Percentiles rank a stretch among this genome's conserved stretches.
phyloP scores from a whole-genome alignment of 768 basidiomycete genomes.

The Rhizopogon vulgaris region DNA sequence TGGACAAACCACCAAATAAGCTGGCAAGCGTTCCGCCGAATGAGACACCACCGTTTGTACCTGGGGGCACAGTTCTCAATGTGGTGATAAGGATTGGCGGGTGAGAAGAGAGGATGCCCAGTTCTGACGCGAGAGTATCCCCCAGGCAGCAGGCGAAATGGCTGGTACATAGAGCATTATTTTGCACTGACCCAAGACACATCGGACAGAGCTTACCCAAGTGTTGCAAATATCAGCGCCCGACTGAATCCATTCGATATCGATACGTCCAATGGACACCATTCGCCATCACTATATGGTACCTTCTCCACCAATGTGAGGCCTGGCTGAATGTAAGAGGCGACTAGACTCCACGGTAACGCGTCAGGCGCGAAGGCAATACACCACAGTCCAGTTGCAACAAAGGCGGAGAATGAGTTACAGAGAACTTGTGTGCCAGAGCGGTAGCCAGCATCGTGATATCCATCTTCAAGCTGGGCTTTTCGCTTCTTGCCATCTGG shows the following conservation, averaged over 20 bases:
- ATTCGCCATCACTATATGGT: slow-evolving; percentile 22
- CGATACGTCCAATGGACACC: slow-evolving; percentile 56
- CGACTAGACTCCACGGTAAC: slow-evolving; percentile 29
- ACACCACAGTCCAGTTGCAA: slow-evolving; percentile 62
- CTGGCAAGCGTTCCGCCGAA: slow-evolving; percentile 70
- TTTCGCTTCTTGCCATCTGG: slow-evolving; percentile 73
- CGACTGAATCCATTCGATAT: slow-evolving; percentile 51
- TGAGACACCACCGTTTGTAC: slow-evolving; percentile 89
- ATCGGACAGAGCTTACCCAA: slow-evolving; percentile 48
- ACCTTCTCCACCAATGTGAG: slow-evolving; percentile 12
- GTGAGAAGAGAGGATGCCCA: slow-evolving; percentile 75
- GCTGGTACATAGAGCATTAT: slow-evolving; percentile 29
- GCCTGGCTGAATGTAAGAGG: slow-evolving; percentile 9
- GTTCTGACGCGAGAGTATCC: slow-evolving; percentile 89
- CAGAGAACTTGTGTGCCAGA: slow-evolving; percentile 76
- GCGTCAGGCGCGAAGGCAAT: slow-evolving; percentile 43
- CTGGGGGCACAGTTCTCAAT: slow-evolving; percentile 66
- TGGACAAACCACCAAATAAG: slow-evolving; percentile 61
- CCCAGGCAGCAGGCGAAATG: slow-evolving; percentile 88
- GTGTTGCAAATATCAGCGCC: slow-evolving; percentile 50
- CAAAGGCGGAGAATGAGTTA: slow-evolving; percentile 64
- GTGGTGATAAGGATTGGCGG: slow-evolving; percentile 78
- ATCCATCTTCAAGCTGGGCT: slow-evolving; percentile 69
- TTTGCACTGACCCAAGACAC: slow-evolving; percentile 1
- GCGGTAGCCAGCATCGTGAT: slow-evolving; percentile 69